Conservation (phyloP, 139 green algal genomes). For the Diplosphaera chodatii region DNA sequence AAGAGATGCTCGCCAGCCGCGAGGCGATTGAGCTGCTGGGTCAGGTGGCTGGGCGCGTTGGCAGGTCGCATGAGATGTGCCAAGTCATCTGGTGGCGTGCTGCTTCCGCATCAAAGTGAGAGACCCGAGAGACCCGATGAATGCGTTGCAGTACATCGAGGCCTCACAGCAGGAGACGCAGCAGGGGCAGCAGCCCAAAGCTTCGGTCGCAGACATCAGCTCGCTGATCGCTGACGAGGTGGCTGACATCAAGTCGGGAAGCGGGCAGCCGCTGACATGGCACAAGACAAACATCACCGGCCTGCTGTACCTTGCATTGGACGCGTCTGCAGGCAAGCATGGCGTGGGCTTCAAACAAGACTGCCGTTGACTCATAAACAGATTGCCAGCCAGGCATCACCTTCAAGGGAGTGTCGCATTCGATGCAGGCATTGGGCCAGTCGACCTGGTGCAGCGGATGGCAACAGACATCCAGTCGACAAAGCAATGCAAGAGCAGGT, state of each 20-base stretch:
- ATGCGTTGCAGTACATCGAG: constrained; percentile 27
- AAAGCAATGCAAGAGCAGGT: constrained; percentile 20
- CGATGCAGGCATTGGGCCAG: constrained; percentile 20
- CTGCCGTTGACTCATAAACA: too few relatives aligned
- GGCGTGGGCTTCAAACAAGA: too few relatives aligned
- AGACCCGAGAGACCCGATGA: too few relatives aligned
- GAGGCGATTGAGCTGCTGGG: constrained; percentile 33
- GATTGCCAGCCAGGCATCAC: too few relatives aligned
- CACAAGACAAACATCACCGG: constrained; percentile 21
- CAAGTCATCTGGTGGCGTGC: too few relatives aligned
- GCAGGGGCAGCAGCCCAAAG: neutral
- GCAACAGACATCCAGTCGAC: constrained; percentile 11
- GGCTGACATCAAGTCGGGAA: constrained; percentile 26
- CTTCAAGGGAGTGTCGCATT: too few relatives aligned
- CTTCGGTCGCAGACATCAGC: constrained; percentile 21
- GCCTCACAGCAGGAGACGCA: neutral
- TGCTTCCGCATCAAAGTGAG: too few relatives aligned
- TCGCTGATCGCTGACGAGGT: constrained; percentile 35
- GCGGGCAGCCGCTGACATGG: constrained; percentile 17
- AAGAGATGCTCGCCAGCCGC: constrained; percentile 25
- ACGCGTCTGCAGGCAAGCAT: neutral
- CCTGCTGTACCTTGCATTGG: constrained; percentile 2
- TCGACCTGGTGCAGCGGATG: constrained; percentile 13
- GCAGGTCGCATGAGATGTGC: too few relatives aligned
- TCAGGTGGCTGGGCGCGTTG: constrained; percentile 15